Base-by-base conservation (phyloP, 306 rosid species). In the Sicyos edulis region DNA sequence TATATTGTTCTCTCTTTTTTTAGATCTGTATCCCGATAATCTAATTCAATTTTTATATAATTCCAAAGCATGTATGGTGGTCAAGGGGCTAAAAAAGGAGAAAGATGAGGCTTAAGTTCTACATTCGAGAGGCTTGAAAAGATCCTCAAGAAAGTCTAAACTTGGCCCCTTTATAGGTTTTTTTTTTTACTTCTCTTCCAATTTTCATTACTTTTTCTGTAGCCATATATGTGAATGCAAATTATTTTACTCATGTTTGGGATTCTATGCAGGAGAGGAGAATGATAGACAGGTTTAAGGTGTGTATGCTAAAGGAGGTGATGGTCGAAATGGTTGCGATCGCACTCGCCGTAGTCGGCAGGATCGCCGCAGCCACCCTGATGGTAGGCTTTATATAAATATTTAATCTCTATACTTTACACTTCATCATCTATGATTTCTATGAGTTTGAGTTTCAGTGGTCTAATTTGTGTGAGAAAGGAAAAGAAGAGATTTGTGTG, bases 151-250 rank as follows among this genome's bases (percentile, higher is more conserved):
- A 80, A 93, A 82, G 70, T 78, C 90, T 11, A 93, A 88, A 83
- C 88, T 87, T 72, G n/a, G 91, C 97, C 68, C 98, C 97, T 69
- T 81, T 88, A 51, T 95, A 93, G 97, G 98, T 90, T 83, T 58
- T n/a, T 15, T 32, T 32, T 32, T 44, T 44, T 17, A 21, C 62
- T 63, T 21, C 56, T 54, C 22, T 17, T 59, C 70, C 73, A 58
- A 37, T 57, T 13, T 32, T n/a, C 7, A 26, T 20, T 57, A 54
- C 51, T 34, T 49, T 24, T 11, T 40, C 58, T 2, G 16, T 29
- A 8, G 10, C 8, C 60, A 49, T 50, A n/a, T n/a, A 2, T 9
- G 4, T 34, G 14, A 37, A 6, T 11, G 15, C 55, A 32, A 52
- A 40, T 54, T 55, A 5, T 10, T 42, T 32, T 54, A 66, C 54